phyloP scores from a whole-genome alignment of 495 filamentous ascomycete genomes.

The Oidiodendron maius region DNA sequence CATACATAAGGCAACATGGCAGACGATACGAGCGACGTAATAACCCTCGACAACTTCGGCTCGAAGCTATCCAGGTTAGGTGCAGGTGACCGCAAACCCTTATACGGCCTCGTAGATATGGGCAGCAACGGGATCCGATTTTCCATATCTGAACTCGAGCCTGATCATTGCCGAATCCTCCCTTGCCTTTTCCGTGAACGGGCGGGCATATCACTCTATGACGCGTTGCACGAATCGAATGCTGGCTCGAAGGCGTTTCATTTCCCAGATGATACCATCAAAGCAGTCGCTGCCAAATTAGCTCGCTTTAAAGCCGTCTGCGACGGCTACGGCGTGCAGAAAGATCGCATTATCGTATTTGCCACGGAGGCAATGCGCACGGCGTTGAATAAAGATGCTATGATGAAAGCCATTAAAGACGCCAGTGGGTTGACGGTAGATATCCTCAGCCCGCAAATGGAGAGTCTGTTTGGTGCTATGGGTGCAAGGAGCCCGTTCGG shows the following conservation, averaged over 20 bases:
- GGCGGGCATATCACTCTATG: conserved; percentile 80
- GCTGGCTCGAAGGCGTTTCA: conserved; percentile 36
- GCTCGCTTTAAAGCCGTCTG: conserved; percentile 71
- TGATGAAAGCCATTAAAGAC: conserved; percentile 55
- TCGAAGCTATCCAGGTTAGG: conserved; percentile 41
- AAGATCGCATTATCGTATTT: conserved; percentile 60
- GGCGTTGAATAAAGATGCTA: conserved; percentile 65
- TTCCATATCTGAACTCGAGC: conserved; percentile 75
- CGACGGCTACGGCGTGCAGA: conserved; percentile 53
- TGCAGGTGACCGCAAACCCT: conserved; percentile 29
- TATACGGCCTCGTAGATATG: conserved; percentile 65
- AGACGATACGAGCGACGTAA: conserved; percentile 26
- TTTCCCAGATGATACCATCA: conserved; percentile 61
- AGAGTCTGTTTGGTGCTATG: conserved; percentile 77
- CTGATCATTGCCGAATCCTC: conserved; percentile 63
- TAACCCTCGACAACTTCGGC: conserved; percentile 45
- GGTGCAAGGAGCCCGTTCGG: conserved; percentile 74
- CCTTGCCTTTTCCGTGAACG: conserved; percentile 74
- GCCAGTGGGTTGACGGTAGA: conserved; percentile 60
- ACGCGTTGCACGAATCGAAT: conserved; percentile 52
- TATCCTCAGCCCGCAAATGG: conserved; percentile 71
- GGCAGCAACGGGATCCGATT: conserved; percentile 94
- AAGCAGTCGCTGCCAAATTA: conserved; percentile 55
- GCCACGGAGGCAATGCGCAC: conserved; percentile 87
- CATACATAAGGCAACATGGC: conserved; percentile 17